phyloP scores from a whole-genome alignment of 2,329 filamentous ascomycete genomes.

The Ambrosiella cleistominuta region DNA sequence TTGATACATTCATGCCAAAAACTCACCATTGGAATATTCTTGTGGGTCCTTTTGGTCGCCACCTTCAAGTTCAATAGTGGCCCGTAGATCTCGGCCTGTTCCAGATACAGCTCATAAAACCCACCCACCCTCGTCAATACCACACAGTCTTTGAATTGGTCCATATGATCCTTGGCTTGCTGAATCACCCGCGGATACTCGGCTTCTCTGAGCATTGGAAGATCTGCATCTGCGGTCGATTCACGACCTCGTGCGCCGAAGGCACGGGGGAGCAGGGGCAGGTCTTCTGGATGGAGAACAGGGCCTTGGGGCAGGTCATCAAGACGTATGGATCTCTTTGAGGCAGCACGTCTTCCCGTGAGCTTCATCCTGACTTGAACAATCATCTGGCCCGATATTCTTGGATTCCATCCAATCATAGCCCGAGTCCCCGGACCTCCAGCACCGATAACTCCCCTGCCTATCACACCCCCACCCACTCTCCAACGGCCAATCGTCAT shows the following conservation, averaged over 20 bases:
- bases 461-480: too few relatives aligned
- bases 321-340: slow-evolving; percentile 32
- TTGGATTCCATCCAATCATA: too few relatives aligned
- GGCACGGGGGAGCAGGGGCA: background rate
- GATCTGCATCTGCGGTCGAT: too few relatives aligned
- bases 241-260: too few relatives aligned
- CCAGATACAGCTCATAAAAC: slow-evolving; percentile 96
- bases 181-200: slow-evolving; percentile 74
- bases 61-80: slow-evolving; percentile 79
- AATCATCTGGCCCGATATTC: too few relatives aligned
- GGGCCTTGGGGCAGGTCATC: slow-evolving; percentile 40
- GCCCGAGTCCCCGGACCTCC: too few relatives aligned
- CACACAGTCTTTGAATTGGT: slow-evolving; percentile 77
- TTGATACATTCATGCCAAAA: background rate
- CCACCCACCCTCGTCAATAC: slow-evolving; percentile 80
- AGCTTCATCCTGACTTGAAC: background rate
- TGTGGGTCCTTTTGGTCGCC: slow-evolving; percentile 58
- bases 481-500: too few relatives aligned
- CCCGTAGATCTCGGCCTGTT: slow-evolving; percentile 79
- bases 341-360: background rate
- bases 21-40: slow-evolving; percentile 67
- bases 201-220: too few relatives aligned
- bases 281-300: slow-evolving; percentile 19
- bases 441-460: too few relatives aligned
- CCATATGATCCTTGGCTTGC: slow-evolving; percentile 78